These are phyloP conservation scores for Raphanus sativus DNA, from an alignment of 345 rosid genomes.

Conservation along the genomic window DNA sequence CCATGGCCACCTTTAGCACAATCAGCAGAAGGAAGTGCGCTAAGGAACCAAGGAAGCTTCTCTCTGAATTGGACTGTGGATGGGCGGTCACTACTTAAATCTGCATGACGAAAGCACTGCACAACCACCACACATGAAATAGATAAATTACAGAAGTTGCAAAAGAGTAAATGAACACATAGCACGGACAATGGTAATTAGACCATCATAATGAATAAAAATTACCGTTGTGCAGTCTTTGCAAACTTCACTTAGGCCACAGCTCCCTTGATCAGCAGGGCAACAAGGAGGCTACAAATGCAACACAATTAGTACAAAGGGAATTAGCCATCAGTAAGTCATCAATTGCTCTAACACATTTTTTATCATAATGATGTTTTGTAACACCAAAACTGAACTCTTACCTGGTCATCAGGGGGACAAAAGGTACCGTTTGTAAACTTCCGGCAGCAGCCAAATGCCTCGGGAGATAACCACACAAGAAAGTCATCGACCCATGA, in stretches of 20 bases:
- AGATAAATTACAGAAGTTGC: neutral
- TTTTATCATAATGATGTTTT: neutral
- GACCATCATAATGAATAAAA: neutral
- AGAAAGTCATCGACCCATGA: constrained; percentile 99
- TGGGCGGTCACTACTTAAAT: constrained; percentile 80
- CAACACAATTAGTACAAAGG: constrained; percentile 3
- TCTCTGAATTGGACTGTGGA: constrained; percentile 79
- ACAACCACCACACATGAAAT: constrained; percentile 26
- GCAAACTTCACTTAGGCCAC: constrained; percentile 72
- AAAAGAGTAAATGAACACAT: neutral
- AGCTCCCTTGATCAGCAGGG: constrained; percentile 52
- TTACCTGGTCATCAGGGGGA: constrained; percentile 95
- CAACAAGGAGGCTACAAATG: constrained; percentile 88
- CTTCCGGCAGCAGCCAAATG: constrained; percentile 96
- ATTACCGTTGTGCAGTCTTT: constrained; percentile 98
- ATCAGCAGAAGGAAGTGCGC: constrained; percentile 88
- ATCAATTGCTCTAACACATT: neutral
- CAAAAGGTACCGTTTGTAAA: constrained; percentile 90
- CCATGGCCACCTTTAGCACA: constrained; percentile 99
- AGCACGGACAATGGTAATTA: neutral
- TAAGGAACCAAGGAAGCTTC: constrained; percentile 97
- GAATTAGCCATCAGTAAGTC: constrained; percentile 9
- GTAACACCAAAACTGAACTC: neutral
- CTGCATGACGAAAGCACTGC: constrained; percentile 94
- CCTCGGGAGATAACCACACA: constrained; percentile 98